These are phyloP conservation scores for Begonia masoniana DNA, from an alignment of 306 rosid genomes.

Conservation along the genomic window DNA sequence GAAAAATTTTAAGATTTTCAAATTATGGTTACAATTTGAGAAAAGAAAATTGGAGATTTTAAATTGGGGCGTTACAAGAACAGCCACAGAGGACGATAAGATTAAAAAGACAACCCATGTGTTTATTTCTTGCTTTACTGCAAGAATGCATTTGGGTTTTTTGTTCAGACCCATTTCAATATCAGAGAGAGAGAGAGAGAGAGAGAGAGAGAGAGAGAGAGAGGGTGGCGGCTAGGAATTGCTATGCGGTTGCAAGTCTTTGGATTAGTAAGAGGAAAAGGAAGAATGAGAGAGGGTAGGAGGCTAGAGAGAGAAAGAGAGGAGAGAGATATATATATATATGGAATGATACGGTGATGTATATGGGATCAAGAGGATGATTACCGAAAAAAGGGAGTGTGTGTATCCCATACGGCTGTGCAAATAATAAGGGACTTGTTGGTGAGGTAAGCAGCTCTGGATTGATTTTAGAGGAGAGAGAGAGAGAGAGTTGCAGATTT, in stretches of 20 bases:
- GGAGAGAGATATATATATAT: constrained; percentile 12
- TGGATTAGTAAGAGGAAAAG: constrained; percentile 20
- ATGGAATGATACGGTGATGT: constrained; percentile 64
- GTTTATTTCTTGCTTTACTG: too few species aligned
- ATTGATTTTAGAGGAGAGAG: constrained; percentile 18
- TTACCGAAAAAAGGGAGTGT: constrained; percentile 79
- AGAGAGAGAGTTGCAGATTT: constrained; percentile 9
- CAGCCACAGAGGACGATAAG: too few species aligned
- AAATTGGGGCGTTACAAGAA: too few species aligned
- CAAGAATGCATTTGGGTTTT: too few species aligned
- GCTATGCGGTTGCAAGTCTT: constrained; percentile 36
- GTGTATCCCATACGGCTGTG: constrained; percentile 49
- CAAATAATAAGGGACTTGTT: constrained; percentile 29
- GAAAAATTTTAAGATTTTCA: too few species aligned
- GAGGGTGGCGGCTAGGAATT: constrained; percentile 40
- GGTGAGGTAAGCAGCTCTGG: constrained; percentile 29
- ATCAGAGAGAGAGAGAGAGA: too few species aligned
- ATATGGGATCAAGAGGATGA: constrained; percentile 45
- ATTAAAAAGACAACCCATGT: too few species aligned
- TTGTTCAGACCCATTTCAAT: too few species aligned
- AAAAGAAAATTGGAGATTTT: too few species aligned
- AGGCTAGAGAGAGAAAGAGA: constrained; percentile 15
- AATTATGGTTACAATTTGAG: too few species aligned
- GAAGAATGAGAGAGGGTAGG: constrained; percentile 9
- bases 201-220: background rate